phyloP scores from a whole-genome alignment of 192 early-diverging fungal genomes.

The Fimicolochytrium jonesii region DNA sequence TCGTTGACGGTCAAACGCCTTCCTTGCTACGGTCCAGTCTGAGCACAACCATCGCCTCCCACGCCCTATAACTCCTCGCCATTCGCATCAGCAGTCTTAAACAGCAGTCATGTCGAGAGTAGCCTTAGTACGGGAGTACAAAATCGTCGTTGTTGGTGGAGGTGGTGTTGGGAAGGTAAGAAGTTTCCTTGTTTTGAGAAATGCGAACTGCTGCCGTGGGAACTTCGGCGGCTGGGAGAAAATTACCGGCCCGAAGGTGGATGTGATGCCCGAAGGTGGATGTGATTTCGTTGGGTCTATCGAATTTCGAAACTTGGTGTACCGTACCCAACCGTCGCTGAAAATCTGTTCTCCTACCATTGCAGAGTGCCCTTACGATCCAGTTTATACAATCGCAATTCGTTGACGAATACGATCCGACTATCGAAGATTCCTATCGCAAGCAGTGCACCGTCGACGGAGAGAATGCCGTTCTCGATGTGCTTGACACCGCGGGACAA shows the following conservation, averaged over 20 bases:
- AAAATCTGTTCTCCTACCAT: neutral
- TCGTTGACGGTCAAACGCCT: no score
- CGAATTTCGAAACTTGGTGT: no score
- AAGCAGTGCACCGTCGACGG: conserved; percentile 82
- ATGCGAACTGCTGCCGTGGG: no score
- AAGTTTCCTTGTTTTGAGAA: neutral
- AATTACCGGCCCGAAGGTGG: no score
- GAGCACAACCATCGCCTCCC: no score
- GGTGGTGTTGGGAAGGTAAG: conserved; percentile 30
- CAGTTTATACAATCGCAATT: conserved; percentile 89
- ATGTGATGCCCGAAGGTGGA: no score
- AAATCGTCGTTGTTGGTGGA: conserved; percentile 31
- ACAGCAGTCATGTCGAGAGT: conserved; percentile 17
- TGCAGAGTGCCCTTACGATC: conserved; percentile 77
- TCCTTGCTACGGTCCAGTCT: no score
- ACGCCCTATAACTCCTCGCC: no score
- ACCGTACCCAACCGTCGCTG: neutral
- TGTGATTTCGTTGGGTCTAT: no score
- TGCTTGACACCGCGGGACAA: conserved; percentile 90
- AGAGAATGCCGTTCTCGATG: conserved; percentile 77
- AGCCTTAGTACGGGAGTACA: conserved; percentile 21
- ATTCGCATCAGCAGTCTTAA: no score
- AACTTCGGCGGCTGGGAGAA: no score
- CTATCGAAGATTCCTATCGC: conserved; percentile 66
- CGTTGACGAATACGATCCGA: conserved; percentile 61